Conservation (phyloP, 306 rosid species). For the Pyrus bretschneideri region DNA sequence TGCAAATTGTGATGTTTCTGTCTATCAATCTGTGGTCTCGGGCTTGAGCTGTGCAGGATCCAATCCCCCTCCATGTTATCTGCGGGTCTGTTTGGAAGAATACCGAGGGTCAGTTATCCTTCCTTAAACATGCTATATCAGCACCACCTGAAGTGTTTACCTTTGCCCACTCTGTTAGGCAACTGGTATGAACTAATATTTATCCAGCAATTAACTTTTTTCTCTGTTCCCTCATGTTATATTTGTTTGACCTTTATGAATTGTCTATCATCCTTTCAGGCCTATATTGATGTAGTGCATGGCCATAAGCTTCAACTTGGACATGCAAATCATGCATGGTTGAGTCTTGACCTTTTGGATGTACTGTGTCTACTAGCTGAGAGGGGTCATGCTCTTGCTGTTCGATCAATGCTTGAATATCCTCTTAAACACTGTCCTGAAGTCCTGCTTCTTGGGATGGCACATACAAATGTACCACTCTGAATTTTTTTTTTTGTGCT, state of each 20-base stretch:
- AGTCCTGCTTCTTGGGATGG: constrained; percentile 86
- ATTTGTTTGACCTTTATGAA: not conserved
- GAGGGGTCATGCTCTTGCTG: constrained; percentile 83
- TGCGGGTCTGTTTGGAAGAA: constrained; percentile 97
- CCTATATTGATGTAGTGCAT: constrained; percentile 58
- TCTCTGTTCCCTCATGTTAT: not conserved
- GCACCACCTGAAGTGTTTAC: constrained; percentile 80
- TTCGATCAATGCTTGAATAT: constrained; percentile 67
- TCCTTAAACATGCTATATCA: constrained; percentile 75
- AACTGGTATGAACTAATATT: constrained; percentile 53
- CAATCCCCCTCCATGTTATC: constrained; percentile 89
- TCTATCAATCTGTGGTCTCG: constrained; percentile 5
- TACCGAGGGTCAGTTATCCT: constrained; percentile 91
- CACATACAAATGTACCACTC: constrained; percentile 59
- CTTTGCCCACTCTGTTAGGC: constrained; percentile 71
- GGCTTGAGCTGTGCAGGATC: constrained; percentile 52
- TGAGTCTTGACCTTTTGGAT: constrained; percentile 74
- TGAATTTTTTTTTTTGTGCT: not conserved
- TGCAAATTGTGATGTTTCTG: not conserved
- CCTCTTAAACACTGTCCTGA: constrained; percentile 92
- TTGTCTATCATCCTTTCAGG: constrained; percentile 36
- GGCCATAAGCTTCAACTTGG: constrained; percentile 76
- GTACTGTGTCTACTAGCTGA: constrained; percentile 84
- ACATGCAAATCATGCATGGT: constrained; percentile 89
- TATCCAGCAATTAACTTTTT: constrained; percentile 1